A percentile compares a stretch with the other conserved stretches of the same genome.
phyloP scores from a whole-genome alignment of 805 yeast genomes.

The Tetrapisispora nanseiensis region DNA sequence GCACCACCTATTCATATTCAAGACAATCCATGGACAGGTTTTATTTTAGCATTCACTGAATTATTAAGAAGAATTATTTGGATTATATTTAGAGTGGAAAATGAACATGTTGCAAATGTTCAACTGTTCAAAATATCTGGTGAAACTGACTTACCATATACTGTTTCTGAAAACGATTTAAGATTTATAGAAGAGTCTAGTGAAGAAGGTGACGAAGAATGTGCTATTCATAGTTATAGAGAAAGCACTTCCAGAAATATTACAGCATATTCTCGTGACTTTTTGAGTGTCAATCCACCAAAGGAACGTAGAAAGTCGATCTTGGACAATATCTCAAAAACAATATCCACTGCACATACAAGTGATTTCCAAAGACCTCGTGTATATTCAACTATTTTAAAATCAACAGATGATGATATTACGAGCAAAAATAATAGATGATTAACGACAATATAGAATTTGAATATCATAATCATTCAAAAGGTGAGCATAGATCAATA shows the following conservation, averaged over 20 bases:
- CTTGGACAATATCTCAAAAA: constrained; percentile 28
- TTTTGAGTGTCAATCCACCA: not conserved
- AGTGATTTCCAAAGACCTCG: constrained; percentile 70
- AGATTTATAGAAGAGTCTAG: not conserved
- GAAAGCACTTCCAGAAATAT: not conserved
- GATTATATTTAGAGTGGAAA: constrained; percentile 89
- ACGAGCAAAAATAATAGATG: not conserved
- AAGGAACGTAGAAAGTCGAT: constrained; percentile 11
- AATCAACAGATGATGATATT: not conserved
- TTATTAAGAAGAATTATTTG: constrained; percentile 74
- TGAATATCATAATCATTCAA: too few species aligned
- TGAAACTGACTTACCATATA: constrained; percentile 76
- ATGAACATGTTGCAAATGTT: constrained; percentile 90
- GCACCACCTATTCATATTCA: constrained; percentile 64
- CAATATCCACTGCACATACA: constrained; percentile 66
- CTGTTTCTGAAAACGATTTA: not conserved
- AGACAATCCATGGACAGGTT: constrained; percentile 81
- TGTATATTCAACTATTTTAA: constrained; percentile 6
- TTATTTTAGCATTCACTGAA: constrained; percentile 76
- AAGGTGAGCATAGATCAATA: too few species aligned
- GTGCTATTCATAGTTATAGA: not conserved
- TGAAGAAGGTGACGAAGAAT: not conserved
- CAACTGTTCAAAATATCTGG: constrained; percentile 77
- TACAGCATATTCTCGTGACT: not conserved
- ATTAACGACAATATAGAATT: too few species aligned